phyloP scores from a whole-genome alignment of 2,329 filamentous ascomycete genomes.

The Microcyclosporella mali region DNA sequence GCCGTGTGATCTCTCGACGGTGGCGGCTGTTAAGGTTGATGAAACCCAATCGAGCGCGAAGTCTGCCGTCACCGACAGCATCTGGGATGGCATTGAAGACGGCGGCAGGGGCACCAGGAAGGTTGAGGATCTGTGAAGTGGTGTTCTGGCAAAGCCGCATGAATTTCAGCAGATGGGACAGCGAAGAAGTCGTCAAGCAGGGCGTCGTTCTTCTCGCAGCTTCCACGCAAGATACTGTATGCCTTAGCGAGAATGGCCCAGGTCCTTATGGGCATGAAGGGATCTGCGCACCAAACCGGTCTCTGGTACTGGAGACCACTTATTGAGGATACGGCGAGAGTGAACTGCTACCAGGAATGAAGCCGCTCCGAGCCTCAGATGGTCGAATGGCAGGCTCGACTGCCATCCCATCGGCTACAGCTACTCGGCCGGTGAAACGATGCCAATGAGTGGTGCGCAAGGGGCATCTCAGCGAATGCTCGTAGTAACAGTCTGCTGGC shows the following conservation, averaged over 20 bases:
- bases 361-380: too few relatives aligned
- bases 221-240: slow-evolving; percentile 50
- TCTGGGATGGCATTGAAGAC: slow-evolving; percentile 3
- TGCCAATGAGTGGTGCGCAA: slow-evolving; percentile 1
- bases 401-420: slow-evolving; percentile 2
- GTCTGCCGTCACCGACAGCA: slow-evolving; percentile 3
- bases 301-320: slow-evolving; percentile 46
- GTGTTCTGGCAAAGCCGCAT: slow-evolving; percentile 10
- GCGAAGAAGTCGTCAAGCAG: slow-evolving; percentile 45
- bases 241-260: slow-evolving; percentile 48
- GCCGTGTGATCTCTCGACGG: neutral
- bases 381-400: too few relatives aligned
- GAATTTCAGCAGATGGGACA: slow-evolving; percentile 31
- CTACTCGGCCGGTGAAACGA: neutral
- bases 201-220: slow-evolving; percentile 42
- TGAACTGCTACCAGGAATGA: too few relatives aligned
- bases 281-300: slow-evolving; percentile 45
- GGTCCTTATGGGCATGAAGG: slow-evolving; percentile 40
- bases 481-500: neutral
- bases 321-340: slow-evolving; percentile 38
- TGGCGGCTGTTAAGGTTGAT: slow-evolving; percentile 1
- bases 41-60: slow-evolving; percentile 2
- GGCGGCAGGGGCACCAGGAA: slow-evolving; percentile 2
- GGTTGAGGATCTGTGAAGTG: slow-evolving; percentile 12
- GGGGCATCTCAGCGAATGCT: neutral